Conservation (phyloP, 2,329 filamentous ascomycete species). For the Basipetospora chlamydospora region DNA sequence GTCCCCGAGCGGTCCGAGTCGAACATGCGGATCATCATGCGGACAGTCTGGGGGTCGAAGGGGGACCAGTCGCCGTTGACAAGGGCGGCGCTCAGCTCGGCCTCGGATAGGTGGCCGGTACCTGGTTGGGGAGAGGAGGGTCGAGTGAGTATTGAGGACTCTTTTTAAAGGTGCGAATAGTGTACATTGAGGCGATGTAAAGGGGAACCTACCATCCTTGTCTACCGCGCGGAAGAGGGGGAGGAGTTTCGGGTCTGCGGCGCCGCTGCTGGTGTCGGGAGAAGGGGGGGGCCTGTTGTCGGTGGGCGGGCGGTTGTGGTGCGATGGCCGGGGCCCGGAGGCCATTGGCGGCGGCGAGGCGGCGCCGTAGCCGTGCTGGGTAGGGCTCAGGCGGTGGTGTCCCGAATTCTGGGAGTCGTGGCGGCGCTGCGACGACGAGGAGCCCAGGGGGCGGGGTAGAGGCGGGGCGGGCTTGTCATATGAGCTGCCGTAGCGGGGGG, state of each 20-base stretch:
- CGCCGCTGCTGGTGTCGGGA: conserved; percentile 30
- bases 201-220: conserved; percentile 47
- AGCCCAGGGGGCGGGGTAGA: conserved; percentile 7
- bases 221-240: conserved; percentile 86
- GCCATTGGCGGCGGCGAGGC: conserved; percentile 37
- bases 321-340: conserved; percentile 23
- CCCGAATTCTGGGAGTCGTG: conserved; percentile 6
- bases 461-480: conserved; percentile 8
- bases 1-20: conserved; percentile 79
- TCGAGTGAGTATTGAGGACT: too few relatives aligned
- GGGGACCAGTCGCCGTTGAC: conserved; percentile 94
- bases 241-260: conserved; percentile 59
- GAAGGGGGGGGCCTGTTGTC: conserved; percentile 51
- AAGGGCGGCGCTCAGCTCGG: conserved; percentile 74
- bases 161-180: background rate
- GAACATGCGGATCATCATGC: conserved; percentile 99
- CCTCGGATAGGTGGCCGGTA: conserved; percentile 70
- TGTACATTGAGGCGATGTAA: background rate
- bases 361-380: conserved; percentile 25
- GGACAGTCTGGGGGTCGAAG: conserved; percentile 86
- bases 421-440: conserved; percentile 6
- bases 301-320: conserved; percentile 37
- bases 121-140: conserved; percentile 24
- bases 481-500: conserved; percentile 11
- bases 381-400: conserved; percentile 7